A percentile compares a stretch with the other conserved stretches of the same genome.
Conservation (phyloP, 1,284 basidiomycete genomes). For the Fistulina hepatica region DNA sequence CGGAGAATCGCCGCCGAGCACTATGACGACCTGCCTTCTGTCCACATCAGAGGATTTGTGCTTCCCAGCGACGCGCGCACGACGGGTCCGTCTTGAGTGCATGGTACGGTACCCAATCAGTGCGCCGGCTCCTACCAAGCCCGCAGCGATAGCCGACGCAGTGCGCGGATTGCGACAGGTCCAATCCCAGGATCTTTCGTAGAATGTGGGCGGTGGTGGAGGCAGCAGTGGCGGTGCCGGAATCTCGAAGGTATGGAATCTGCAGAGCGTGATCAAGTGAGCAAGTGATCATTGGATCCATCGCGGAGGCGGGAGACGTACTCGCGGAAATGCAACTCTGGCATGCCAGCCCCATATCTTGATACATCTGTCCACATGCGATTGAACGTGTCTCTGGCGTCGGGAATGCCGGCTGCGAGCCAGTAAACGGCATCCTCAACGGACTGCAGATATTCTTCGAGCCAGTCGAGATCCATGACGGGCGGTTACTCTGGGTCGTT, state of each 20-base stretch:
- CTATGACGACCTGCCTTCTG: conserved; percentile 44
- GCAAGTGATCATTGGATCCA: too few relatives aligned
- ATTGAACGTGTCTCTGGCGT: background rate
- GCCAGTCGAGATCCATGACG: background rate
- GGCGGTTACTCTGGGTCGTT: too few relatives aligned
- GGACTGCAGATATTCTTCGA: background rate
- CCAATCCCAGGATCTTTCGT: conserved; percentile 41
- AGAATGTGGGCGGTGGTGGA: conserved; percentile 32
- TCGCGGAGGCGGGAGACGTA: background rate
- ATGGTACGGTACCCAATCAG: conserved; percentile 42
- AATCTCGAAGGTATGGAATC: conserved; percentile 63
- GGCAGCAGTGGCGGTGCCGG: conserved; percentile 56
- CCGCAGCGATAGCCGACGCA: conserved; percentile 38
- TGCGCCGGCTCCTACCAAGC: conserved; percentile 47
- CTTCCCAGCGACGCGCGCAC: conserved; percentile 41
- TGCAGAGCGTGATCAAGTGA: too few relatives aligned
- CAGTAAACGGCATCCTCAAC: background rate
- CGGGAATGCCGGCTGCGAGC: background rate
- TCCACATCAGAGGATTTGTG: conserved; percentile 7
- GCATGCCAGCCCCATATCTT: background rate
- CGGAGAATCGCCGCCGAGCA: conserved; percentile 68
- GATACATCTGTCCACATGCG: background rate
- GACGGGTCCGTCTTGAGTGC: conserved; percentile 39
- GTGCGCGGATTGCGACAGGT: conserved; percentile 47
- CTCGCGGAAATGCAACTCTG: background rate